These are phyloP conservation scores for Yamadazyma blattariae DNA, from an alignment of 1,139 yeast species.

Conservation along the genomic window DNA sequence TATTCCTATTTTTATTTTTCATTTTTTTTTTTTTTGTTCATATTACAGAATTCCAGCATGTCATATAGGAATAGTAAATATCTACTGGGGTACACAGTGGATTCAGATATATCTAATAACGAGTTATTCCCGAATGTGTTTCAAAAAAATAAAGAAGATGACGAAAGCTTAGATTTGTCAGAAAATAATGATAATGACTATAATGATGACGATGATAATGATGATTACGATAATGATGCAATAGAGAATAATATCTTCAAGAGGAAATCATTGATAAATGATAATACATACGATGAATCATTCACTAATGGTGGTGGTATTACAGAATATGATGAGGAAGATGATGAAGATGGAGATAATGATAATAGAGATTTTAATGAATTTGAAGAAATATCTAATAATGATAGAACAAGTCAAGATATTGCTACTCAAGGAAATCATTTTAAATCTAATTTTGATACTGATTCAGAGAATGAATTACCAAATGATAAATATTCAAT, in stretches of 20 bases:
- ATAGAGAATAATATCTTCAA: constrained; percentile 10
- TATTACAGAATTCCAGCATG: too few relatives aligned
- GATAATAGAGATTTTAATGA: constrained; percentile 7
- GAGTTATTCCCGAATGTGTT: constrained; percentile 15
- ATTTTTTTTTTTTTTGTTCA: too few relatives aligned
- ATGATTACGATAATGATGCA: constrained; percentile 1
- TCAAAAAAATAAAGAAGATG: constrained; percentile 7
- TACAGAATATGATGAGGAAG: too few relatives aligned
- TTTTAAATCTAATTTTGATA: constrained; percentile 15
- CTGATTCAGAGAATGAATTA: constrained; percentile 14
- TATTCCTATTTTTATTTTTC: too few relatives aligned
- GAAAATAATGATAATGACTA: constrained; percentile 2
- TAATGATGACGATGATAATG: constrained; percentile 1
- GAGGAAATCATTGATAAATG: constrained; percentile 10
- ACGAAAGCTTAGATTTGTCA: constrained; percentile 9
- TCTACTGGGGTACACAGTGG: constrained; percentile 17
- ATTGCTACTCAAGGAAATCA: constrained; percentile 8
- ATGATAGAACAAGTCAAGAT: constrained; percentile 9
- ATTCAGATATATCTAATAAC: constrained; percentile 14
- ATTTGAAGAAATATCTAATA: constrained; percentile 5
- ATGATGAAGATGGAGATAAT: too few relatives aligned
- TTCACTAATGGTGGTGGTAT: background rate
- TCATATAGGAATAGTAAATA: constrained; percentile 15
- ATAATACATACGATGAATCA: constrained; percentile 8
- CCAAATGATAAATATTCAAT: constrained; percentile 15